Percentiles rank a stretch among this genome's conserved stretches.
phyloP scores from a whole-genome alignment of 176 grass and related monocot genomes.

The Eleusine coracana region DNA sequence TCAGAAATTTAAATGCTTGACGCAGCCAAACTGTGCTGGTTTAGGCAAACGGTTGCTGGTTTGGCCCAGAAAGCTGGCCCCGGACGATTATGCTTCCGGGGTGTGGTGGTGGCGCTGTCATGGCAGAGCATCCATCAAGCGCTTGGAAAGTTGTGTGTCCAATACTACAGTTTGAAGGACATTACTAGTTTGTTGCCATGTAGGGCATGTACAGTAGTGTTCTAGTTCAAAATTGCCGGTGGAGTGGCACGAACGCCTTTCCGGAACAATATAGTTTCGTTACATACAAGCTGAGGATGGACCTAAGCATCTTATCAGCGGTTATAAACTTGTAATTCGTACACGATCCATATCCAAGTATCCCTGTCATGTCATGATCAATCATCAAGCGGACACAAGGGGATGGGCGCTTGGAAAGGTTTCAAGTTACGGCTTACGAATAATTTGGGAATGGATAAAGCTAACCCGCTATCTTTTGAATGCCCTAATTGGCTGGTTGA shows the following conservation, averaged over 20 bases:
- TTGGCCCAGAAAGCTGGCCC: not conserved
- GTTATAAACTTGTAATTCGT: not conserved
- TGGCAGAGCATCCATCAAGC: not conserved
- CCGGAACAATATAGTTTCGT: not conserved
- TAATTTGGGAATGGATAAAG: not conserved
- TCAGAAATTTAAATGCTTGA: constrained; percentile 13
- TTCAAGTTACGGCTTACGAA: not conserved
- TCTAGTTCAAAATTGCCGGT: no score
- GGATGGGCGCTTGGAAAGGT: not conserved
- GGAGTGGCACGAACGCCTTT: not conserved
- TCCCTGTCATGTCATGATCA: not conserved
- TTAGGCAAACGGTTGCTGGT: not conserved
- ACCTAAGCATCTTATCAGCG: not conserved
- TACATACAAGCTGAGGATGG: not conserved
- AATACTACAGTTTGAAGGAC: not conserved
- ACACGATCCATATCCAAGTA: not conserved
- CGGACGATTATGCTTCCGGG: not conserved
- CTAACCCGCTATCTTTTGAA: not conserved
- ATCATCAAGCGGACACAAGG: not conserved
- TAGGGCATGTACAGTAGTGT: no score
- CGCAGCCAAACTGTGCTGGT: not conserved
- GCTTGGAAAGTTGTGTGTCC: constrained; percentile 3
- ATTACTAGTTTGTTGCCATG: not conserved
- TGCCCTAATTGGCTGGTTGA: not conserved
- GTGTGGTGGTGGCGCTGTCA: not conserved